Conservation (phyloP, 768 basidiomycete species). For the Russula olivacea region DNA sequence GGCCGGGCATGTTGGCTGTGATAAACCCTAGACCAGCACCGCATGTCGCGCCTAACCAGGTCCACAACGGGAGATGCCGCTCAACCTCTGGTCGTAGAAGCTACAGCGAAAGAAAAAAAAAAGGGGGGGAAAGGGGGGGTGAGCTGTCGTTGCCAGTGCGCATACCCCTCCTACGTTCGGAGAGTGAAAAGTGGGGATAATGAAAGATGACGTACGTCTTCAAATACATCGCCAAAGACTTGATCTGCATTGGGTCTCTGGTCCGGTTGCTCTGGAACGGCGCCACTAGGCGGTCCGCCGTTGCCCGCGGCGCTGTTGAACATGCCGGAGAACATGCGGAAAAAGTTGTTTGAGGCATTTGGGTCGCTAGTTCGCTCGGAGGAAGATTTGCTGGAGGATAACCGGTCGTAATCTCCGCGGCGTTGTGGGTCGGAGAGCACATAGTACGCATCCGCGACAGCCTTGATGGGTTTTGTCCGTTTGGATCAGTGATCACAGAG, state of each 20-base stretch:
- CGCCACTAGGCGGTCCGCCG: slow-evolving; percentile 25
- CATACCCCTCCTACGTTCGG: background rate
- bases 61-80: slow-evolving; percentile 65
- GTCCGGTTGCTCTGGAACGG: slow-evolving; percentile 33
- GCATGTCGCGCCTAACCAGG: slow-evolving; percentile 61
- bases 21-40: slow-evolving; percentile 52
- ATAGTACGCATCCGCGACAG: slow-evolving; percentile 92
- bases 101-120: slow-evolving; percentile 32
- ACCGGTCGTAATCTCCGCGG: slow-evolving; percentile 63
- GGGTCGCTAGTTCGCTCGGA: slow-evolving; percentile 57
- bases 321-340: slow-evolving; percentile 66
- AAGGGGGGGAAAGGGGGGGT: too few relatives aligned
- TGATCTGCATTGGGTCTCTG: slow-evolving; percentile 66
- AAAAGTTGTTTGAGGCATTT: slow-evolving; percentile 66
- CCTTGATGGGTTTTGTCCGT: slow-evolving; percentile 44
- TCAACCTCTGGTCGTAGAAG: slow-evolving; percentile 79
- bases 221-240: slow-evolving; percentile 86
- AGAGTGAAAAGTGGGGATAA: background rate
- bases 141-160: background rate
- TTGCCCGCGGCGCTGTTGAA: slow-evolving; percentile 44
- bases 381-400: slow-evolving; percentile 51
- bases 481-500: too few relatives aligned
- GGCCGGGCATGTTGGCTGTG: slow-evolving; percentile 76
- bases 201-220: slow-evolving; percentile 53
- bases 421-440: slow-evolving; percentile 77